phyloP scores from a whole-genome alignment of 1,284 basidiomycete species.

The Mycosarcoma maydis region DNA sequence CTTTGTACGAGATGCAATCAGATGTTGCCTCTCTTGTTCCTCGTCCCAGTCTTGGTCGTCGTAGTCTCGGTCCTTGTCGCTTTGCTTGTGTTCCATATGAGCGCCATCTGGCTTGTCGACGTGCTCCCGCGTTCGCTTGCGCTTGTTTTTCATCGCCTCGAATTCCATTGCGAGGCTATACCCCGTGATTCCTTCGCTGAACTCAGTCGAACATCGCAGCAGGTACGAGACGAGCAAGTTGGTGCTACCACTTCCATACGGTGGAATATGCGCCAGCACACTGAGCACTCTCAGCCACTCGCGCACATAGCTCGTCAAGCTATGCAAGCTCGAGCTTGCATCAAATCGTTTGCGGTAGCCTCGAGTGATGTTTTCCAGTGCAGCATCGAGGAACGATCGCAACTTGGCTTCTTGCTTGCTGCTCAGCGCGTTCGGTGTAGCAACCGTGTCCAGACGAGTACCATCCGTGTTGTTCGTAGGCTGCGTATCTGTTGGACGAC shows the following conservation, averaged over 20 bases:
- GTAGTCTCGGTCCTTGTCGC: not conserved
- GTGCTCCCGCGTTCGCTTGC: conserved; percentile 8
- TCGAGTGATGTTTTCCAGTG: conserved; percentile 46
- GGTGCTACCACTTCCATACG: conserved; percentile 42
- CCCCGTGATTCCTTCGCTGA: conserved; percentile 56
- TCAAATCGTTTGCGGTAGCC: conserved; percentile 54
- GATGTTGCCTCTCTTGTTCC: conserved; percentile 23
- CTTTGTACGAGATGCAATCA: conserved; percentile 11
- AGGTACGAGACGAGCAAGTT: conserved; percentile 56
- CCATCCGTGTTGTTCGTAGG: not conserved
- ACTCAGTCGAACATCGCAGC: conserved; percentile 51
- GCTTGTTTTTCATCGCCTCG: conserved; percentile 4
- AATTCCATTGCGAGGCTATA: conserved; percentile 46
- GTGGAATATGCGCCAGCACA: conserved; percentile 51
- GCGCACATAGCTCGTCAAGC: conserved; percentile 40
- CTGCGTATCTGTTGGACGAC: not conserved
- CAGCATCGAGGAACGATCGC: conserved; percentile 49
- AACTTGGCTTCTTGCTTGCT: conserved; percentile 53
- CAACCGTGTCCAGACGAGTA: conserved; percentile 10
- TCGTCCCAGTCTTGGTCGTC: conserved; percentile 18
- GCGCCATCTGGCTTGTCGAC: not conserved
- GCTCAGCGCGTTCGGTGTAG: conserved; percentile 34
- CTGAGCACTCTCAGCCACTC: conserved; percentile 40
- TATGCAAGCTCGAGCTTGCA: conserved; percentile 35
- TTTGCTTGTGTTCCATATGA: not conserved